Evolutionary conservation across 257 asterid genomes (phyloP).

Genomic region (Penstemon eatonii): DNA sequence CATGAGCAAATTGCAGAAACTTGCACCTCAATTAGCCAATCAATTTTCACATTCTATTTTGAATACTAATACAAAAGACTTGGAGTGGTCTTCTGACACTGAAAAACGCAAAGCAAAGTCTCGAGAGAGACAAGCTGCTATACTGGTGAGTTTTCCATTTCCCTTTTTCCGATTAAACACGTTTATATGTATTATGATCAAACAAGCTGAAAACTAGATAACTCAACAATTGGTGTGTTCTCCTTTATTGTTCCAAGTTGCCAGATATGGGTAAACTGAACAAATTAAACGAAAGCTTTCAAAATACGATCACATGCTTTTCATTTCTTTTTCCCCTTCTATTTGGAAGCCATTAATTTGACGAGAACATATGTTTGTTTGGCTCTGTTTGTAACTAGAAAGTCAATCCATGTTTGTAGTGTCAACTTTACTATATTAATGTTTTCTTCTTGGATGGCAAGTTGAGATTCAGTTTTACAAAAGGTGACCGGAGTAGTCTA

Average conservation of each 20-base stretch:
- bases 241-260: slow-evolving; percentile 20
- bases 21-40: slow-evolving; percentile 73
- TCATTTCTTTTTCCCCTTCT: neutral
- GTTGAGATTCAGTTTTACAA: slow-evolving; percentile 21
- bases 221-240: slow-evolving; percentile 6
- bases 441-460: slow-evolving; percentile 14
- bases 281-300: slow-evolving; percentile 17
- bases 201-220: slow-evolving; percentile 10
- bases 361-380: slow-evolving; percentile 5
- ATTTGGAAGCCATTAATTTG: neutral
- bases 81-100: slow-evolving; percentile 49
- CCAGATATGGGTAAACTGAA: slow-evolving; percentile 6
- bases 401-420: neutral
- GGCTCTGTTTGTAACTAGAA: slow-evolving; percentile 4
- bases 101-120: slow-evolving; percentile 88
- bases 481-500: slow-evolving; percentile 7
- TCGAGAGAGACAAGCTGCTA: slow-evolving; percentile 97
- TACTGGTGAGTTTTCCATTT: slow-evolving; percentile 57
- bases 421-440: slow-evolving; percentile 11
- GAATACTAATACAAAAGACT: slow-evolving; percentile 35
- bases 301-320: slow-evolving; percentile 4
- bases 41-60: slow-evolving; percentile 50
- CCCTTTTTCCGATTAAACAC: neutral
- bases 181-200: neutral
- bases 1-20: slow-evolving; percentile 67